phyloP scores from a whole-genome alignment of 1,284 basidiomycete species.

The Xerocomus nothofagi region DNA sequence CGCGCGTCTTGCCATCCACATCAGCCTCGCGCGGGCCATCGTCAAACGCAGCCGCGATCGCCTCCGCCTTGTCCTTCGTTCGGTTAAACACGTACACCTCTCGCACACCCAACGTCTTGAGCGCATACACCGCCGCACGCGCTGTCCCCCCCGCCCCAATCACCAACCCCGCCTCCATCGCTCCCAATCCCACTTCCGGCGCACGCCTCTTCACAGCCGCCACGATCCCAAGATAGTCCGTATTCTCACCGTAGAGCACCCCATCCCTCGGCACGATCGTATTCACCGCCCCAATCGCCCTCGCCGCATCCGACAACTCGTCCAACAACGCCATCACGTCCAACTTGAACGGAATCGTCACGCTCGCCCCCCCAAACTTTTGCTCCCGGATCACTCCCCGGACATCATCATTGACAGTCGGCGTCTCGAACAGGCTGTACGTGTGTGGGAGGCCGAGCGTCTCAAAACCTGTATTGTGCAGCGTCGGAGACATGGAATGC shows the following conservation, averaged over 20 bases:
- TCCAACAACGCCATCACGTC: constrained; percentile 83
- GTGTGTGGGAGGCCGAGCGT: constrained; percentile 80
- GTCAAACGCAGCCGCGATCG: constrained; percentile 66
- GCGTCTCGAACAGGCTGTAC: constrained; percentile 80
- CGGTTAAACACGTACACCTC: constrained; percentile 86
- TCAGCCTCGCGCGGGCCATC: constrained; percentile 29
- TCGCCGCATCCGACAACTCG: constrained; percentile 74
- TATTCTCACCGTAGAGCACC: constrained; percentile 84
- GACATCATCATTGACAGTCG: constrained; percentile 65
- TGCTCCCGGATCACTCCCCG: constrained; percentile 60
- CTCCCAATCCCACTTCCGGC: constrained; percentile 5
- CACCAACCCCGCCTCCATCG: constrained; percentile 60
- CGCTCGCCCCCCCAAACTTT: constrained; percentile 92
- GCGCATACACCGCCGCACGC: constrained; percentile 88
- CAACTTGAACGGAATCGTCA: constrained; percentile 94
- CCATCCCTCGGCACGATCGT: constrained; percentile 70
- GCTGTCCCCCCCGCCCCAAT: constrained; percentile 93
- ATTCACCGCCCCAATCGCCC: constrained; percentile 89
- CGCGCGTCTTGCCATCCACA: constrained; percentile 41
- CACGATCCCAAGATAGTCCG: constrained; percentile 88
- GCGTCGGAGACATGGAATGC: constrained; percentile 87
- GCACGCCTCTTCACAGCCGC: constrained; percentile 50
- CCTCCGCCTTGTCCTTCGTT: constrained; percentile 70
- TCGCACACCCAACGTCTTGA: constrained; percentile 67
- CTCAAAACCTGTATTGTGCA: constrained; percentile 91